These are phyloP conservation scores for Candida chauliodis DNA, from an alignment of 805 yeast species.

Conservation along the genomic window DNA sequence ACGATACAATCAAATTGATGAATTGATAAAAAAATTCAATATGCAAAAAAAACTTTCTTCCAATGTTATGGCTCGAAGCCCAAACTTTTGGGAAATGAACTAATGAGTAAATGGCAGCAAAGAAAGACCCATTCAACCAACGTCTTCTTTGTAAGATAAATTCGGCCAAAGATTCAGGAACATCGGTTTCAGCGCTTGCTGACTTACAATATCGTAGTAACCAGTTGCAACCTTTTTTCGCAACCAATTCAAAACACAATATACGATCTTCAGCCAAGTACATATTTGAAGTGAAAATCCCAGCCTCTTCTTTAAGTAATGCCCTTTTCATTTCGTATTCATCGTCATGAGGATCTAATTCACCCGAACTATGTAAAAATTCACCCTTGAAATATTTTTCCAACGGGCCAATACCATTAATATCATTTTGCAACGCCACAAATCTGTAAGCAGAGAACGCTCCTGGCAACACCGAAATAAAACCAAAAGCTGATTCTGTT, in stretches of 20 bases:
- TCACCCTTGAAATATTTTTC: constrained; percentile 70
- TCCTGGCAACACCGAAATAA: constrained; percentile 64
- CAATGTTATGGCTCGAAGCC: constrained; percentile 49
- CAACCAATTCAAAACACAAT: constrained; percentile 61
- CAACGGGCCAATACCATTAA: constrained; percentile 53
- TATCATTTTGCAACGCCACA: constrained; percentile 54
- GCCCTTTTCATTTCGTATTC: constrained; percentile 37
- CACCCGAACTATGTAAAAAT: constrained; percentile 52
- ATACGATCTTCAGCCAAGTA: constrained; percentile 69
- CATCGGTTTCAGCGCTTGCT: constrained; percentile 67
- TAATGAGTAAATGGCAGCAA: constrained; percentile 57
- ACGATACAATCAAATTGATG: constrained; percentile 50
- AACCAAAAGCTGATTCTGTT: constrained; percentile 61
- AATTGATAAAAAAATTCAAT: constrained; percentile 56
- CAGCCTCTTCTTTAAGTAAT: constrained; percentile 40
- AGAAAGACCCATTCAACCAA: constrained; percentile 70
- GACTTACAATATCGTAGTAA: constrained; percentile 59
- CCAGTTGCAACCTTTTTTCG: constrained; percentile 57
- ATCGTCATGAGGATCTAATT: constrained; percentile 56
- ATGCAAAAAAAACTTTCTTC: constrained; percentile 49
- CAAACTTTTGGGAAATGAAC: constrained; percentile 55
- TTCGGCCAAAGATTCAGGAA: constrained; percentile 60
- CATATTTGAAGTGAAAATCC: constrained; percentile 65
- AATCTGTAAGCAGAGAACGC: constrained; percentile 66
- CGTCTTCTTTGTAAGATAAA: constrained; percentile 63